Conservation (phyloP, 768 basidiomycete genomes). For the Suillus subalutaceus region DNA sequence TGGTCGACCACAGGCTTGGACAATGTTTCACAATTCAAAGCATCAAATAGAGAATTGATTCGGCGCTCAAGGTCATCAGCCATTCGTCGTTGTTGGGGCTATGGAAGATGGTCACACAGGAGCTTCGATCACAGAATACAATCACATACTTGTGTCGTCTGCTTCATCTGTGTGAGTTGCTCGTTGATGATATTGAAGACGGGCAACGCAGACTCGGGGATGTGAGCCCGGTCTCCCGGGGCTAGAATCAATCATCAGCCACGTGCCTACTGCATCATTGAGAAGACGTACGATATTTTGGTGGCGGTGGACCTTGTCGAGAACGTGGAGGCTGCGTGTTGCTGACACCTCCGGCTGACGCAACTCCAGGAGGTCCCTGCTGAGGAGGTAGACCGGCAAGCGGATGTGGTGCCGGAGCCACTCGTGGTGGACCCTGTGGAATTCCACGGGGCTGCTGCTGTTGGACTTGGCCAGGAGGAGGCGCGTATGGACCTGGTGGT, state of each 20-base stretch:
- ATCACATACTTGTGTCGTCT: slow-evolving; percentile 69
- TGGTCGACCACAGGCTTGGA: slow-evolving; percentile 72
- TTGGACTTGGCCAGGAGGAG: slow-evolving; percentile 28
- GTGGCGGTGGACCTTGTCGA: slow-evolving; percentile 43
- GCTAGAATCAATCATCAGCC: slow-evolving; percentile 48
- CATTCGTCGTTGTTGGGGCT: slow-evolving; percentile 84
- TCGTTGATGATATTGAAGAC: slow-evolving; percentile 68
- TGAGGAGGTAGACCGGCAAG: slow-evolving; percentile 28
- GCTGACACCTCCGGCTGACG: slow-evolving; percentile 27
- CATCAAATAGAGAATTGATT: slow-evolving; percentile 85
- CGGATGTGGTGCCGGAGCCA: slow-evolving; percentile 32
- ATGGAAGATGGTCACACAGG: slow-evolving; percentile 7
- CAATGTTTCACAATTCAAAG: slow-evolving; percentile 87
- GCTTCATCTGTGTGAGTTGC: slow-evolving; percentile 68
- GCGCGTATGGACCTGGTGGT: slow-evolving; percentile 33
- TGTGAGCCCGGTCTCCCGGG: slow-evolving; percentile 90
- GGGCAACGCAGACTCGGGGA: slow-evolving; percentile 67
- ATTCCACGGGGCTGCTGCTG: slow-evolving; percentile 34
- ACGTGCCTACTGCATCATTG: slow-evolving; percentile 1
- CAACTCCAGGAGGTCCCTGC: slow-evolving; percentile 32
- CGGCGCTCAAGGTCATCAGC: slow-evolving; percentile 87
- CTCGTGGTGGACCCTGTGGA: slow-evolving; percentile 28
- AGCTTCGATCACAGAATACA: neutral
- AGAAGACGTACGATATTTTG: slow-evolving; percentile 61
- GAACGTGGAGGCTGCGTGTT: slow-evolving; percentile 35